Evolutionary conservation across 2,329 filamentous ascomycete genomes (phyloP), one percentile per base, ranked within the genome.

Genomic region (Thelonectria rubi): DNA sequence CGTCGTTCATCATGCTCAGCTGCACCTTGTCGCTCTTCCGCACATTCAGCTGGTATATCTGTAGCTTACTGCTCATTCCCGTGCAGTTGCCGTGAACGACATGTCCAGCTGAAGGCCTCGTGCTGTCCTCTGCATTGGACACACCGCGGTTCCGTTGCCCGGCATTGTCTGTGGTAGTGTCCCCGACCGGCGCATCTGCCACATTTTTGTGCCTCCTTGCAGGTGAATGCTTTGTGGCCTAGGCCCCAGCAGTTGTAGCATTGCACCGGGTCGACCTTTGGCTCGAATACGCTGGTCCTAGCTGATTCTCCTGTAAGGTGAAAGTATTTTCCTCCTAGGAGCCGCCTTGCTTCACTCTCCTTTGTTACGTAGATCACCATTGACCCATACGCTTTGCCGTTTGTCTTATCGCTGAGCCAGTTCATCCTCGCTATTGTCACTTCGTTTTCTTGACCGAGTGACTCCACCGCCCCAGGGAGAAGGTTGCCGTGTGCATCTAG

Each of bases 351-450:
- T 3, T 42, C 15, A 12, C 49, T 30, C 21, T 24, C 42, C n/a
- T 42, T 42, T n/a, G 15, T 42, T 2, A 42, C 15, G 39, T 64
- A 53, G 30, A 61, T 40, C 20, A 69, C 69, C 57, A 72, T 72
- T 7, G 64, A 71, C 11, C 69, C 58, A 54, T 69, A 67, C 20
- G 64, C 59, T 55, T 72, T 72, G 20, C 48, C 39, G 26, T 53
- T 50, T 18, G 64, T 60, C 53, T 59, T 70, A 7, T 63, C 61
- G 54, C 69, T 72, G 5, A 73, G 66, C 69, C 61, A 72, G 26
- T 42, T 37, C 12, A 73, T 68, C 55, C 69, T 73, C 3, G 63
- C 64, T 42, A 72, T 59, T 17, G 26, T 51, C n/a, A 58, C 52
- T 6, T 72, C 58, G 40, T 73, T 73, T 46, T 72, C 68, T 4